Percentiles rank a stretch among this genome's conserved stretches.
phyloP scores from a whole-genome alignment of 2,329 filamentous ascomycete species.

The Pseudogymnoascus verrucosus region DNA sequence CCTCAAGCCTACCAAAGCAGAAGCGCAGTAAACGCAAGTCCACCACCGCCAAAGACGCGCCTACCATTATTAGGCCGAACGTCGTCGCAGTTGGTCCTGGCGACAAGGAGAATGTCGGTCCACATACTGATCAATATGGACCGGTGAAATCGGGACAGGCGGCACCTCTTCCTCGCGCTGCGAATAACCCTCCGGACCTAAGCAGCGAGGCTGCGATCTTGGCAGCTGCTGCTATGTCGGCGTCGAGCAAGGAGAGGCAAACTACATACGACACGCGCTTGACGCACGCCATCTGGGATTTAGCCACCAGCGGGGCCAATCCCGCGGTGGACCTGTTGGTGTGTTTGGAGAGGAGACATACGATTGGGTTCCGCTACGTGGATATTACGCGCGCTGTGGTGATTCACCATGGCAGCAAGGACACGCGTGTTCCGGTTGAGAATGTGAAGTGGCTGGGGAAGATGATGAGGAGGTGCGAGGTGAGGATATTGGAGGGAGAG shows the following conservation, averaged over 20 bases:
- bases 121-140: constrained; percentile 22
- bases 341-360: constrained; percentile 81
- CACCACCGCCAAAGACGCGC: constrained; percentile 32
- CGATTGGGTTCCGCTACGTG: constrained; percentile 93
- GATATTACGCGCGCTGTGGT: constrained; percentile 88
- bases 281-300: constrained; percentile 89
- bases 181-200: constrained; percentile 22
- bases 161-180: constrained; percentile 21
- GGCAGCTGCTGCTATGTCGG: constrained; percentile 49
- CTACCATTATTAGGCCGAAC: constrained; percentile 26
- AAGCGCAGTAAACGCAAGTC: constrained; percentile 53
- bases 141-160: constrained; percentile 25
- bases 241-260: constrained; percentile 65
- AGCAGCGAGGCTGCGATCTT: constrained; percentile 27
- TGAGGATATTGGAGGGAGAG: constrained; percentile 82
- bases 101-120: constrained; percentile 26
- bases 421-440: constrained; percentile 86
- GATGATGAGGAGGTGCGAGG: constrained; percentile 87
- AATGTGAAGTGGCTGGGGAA: constrained; percentile 94
- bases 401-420: constrained; percentile 87
- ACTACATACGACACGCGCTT: constrained; percentile 73
- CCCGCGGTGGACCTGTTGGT: constrained; percentile 89
- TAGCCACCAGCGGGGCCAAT: constrained; percentile 85
- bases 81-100: constrained; percentile 29
- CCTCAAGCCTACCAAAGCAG: constrained; percentile 64